Conservation (phyloP, 2,329 filamentous ascomycete genomes). For the Nectriaceae sp. region DNA sequence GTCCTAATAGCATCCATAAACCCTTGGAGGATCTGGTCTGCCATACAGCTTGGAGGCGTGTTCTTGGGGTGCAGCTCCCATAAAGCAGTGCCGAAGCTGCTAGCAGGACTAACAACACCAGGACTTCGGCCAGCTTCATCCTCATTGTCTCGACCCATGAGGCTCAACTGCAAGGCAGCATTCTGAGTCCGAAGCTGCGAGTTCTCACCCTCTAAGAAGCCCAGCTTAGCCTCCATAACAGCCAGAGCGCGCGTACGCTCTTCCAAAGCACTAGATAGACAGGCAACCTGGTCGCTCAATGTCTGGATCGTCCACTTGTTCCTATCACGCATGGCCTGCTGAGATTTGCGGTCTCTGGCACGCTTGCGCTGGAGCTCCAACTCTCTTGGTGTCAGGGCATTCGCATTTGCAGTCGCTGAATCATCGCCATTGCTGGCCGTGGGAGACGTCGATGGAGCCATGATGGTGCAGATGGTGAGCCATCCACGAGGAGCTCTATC, state of each 20-base stretch:
- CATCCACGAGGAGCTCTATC: too few species aligned
- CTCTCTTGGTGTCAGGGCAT: not conserved
- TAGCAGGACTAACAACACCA: conserved; percentile 10
- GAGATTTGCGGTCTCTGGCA: conserved; percentile 33
- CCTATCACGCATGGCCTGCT: conserved; percentile 36
- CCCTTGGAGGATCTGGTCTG: conserved; percentile 31
- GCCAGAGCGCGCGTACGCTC: conserved; percentile 21
- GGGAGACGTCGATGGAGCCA: conserved; percentile 9
- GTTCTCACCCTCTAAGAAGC: conserved; percentile 29
- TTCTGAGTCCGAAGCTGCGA: conserved; percentile 31
- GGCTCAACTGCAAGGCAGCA: conserved; percentile 30
- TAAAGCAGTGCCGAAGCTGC: conserved; percentile 10
- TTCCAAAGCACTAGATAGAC: conserved; percentile 24
- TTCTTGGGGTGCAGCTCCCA: conserved; percentile 29
- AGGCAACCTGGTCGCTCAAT: conserved; percentile 31
- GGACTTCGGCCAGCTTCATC: conserved; percentile 9
- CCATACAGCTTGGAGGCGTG: conserved; percentile 24
- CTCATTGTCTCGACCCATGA: conserved; percentile 22
- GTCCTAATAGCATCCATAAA: conserved; percentile 25
- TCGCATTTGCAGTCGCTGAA: conserved; percentile 5
- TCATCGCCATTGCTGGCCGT: conserved; percentile 9
- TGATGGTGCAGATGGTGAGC: conserved; percentile 8
- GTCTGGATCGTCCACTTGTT: conserved; percentile 33
- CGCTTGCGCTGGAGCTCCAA: conserved; percentile 32
- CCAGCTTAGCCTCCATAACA: conserved; percentile 20